Conservation (phyloP, 2,329 filamentous ascomycete species). For the Fusarium sublunatum region DNA sequence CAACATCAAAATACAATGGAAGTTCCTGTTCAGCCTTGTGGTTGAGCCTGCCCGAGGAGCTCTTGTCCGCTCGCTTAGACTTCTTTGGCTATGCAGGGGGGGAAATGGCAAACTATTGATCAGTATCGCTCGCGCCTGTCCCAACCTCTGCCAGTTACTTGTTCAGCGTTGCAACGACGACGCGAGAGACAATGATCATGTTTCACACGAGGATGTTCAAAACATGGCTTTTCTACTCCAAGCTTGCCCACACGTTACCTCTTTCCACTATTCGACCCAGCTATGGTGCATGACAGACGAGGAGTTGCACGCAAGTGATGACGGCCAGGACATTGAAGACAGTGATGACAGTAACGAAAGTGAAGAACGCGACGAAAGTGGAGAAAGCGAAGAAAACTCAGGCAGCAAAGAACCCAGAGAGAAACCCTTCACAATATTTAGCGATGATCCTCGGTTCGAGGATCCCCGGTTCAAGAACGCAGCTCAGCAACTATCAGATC, state of each 20-base stretch:
- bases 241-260: background rate
- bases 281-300: background rate
- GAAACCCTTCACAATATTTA: too few species aligned
- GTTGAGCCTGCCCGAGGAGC: background rate
- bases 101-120: background rate
- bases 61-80: background rate
- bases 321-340: too few species aligned
- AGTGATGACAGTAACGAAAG: too few species aligned
- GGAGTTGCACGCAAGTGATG: too few species aligned
- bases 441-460: background rate
- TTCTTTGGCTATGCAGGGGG: background rate
- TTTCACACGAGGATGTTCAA: background rate
- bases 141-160: background rate
- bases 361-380: too few species aligned
- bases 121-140: background rate
- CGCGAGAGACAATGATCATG: background rate
- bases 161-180: background rate
- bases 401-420: too few species aligned
- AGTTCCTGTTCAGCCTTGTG: slow-evolving; percentile 4
- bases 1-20: background rate
- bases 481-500: background rate
- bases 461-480: background rate
- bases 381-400: too few species aligned
- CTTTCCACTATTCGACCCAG: background rate
- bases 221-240: background rate